Evolutionary conservation across 108 stramenopile genomes (phyloP).

Genomic region (Skeletonema costatum): DNA sequence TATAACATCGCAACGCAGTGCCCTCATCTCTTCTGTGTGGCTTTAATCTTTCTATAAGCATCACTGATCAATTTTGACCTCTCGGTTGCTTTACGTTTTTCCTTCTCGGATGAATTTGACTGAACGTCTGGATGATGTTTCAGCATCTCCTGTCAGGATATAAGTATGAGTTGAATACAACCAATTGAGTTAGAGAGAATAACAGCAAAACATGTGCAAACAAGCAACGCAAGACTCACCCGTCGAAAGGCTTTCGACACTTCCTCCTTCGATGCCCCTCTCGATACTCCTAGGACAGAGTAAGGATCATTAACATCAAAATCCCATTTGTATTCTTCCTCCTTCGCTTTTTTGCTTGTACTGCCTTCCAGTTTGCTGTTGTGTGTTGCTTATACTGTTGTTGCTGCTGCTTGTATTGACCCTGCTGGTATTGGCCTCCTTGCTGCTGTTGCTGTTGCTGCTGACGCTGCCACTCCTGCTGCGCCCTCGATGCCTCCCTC

Average conservation of each 20-base stretch:
- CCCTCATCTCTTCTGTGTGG: conserved; percentile 29
- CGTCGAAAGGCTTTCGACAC: conserved; percentile 80
- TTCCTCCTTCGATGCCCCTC: conserved; percentile 67
- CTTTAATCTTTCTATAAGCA: conserved; percentile 80
- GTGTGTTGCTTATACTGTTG: conserved; percentile 37
- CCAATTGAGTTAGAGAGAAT: background rate
- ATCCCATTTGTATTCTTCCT: conserved; percentile 74
- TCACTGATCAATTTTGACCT: conserved; percentile 80
- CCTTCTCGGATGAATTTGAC: conserved; percentile 61
- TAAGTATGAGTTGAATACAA: background rate
- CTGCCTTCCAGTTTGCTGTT: conserved; percentile 14
- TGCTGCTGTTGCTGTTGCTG: conserved; percentile 45
- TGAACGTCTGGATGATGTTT: conserved; percentile 81
- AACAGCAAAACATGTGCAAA: background rate
- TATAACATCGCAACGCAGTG: too few species aligned
- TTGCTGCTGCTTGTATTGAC: conserved; percentile 22
- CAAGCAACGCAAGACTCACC: background rate
- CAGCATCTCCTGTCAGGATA: conserved; percentile 58
- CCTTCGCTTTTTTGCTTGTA: conserved; percentile 43
- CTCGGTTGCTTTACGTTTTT: conserved; percentile 65
- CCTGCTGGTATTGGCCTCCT: conserved; percentile 38
- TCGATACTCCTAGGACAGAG: conserved; percentile 63
- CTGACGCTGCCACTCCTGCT: conserved; percentile 54
- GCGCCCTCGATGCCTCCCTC: conserved; percentile 38
- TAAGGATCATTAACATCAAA: conserved; percentile 85